phyloP scores from a whole-genome alignment of 163 green algal species.

The Scenedesmus sp. region DNA sequence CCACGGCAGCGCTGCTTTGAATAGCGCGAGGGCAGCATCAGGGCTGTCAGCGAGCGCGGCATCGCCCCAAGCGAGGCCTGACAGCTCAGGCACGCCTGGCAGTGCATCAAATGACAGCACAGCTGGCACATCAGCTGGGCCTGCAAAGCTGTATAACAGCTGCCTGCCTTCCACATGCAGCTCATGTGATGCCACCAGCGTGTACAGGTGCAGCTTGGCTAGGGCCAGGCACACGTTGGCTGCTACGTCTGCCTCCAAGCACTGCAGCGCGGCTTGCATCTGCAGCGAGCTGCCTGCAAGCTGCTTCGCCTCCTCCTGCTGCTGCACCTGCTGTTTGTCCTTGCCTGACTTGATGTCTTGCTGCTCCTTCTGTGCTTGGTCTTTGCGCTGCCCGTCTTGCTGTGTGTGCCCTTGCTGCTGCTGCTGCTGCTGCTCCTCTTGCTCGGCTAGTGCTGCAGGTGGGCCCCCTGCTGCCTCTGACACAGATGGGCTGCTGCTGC shows the following conservation, averaged over 20 bases:
- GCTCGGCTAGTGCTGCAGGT: neutral
- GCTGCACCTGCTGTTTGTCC: slow-evolving; percentile 1
- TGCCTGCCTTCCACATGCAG: slow-evolving; percentile 44
- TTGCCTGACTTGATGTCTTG: neutral
- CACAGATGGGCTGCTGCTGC: slow-evolving; percentile 19
- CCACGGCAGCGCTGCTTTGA: slow-evolving; percentile 61
- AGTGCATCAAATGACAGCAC: slow-evolving; percentile 39
- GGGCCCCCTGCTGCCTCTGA: neutral
- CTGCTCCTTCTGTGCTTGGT: slow-evolving; percentile 14
- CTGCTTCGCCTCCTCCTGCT: neutral
- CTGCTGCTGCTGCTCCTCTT: neutral
- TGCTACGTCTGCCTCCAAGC: slow-evolving; percentile 62
- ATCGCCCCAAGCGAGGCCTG: slow-evolving; percentile 47
- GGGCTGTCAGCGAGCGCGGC: slow-evolving; percentile 51
- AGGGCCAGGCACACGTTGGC: slow-evolving; percentile 68
- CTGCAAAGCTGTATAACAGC: neutral
- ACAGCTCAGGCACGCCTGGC: slow-evolving; percentile 18
- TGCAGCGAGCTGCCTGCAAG: neutral
- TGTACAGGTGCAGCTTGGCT: slow-evolving; percentile 60
- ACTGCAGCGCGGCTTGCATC: slow-evolving; percentile 14
- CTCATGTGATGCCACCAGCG: slow-evolving; percentile 58
- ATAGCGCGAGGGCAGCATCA: slow-evolving; percentile 51
- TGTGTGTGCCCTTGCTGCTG: neutral
- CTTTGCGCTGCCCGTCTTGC: neutral
- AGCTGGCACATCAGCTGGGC: slow-evolving; percentile 17